A percentile compares a stretch with the other conserved stretches of the same genome.
phyloP scores from a whole-genome alignment of 2,329 filamentous ascomycete species.

The Aspergillus fumigatus region DNA sequence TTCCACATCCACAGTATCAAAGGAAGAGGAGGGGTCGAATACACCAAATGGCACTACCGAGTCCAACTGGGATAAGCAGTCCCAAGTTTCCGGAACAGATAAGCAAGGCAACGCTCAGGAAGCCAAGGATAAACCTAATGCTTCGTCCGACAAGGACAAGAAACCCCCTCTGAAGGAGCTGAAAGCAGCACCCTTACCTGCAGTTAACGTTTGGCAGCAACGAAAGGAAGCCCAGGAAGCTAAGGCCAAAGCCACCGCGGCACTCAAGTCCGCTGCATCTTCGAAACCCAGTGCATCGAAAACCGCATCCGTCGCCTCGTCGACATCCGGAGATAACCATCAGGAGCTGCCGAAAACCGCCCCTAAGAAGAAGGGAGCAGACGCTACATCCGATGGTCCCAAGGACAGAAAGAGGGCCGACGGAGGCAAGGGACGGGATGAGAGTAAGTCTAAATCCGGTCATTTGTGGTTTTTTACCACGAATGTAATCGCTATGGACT shows the following conservation, averaged over 20 bases:
- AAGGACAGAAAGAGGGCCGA: conserved; percentile 37
- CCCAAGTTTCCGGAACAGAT: conserved; percentile 61
- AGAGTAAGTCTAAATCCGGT: conserved; percentile 17
- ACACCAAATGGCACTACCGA: conserved; percentile 62
- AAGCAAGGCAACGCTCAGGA: conserved; percentile 39
- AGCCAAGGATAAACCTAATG: conserved; percentile 45
- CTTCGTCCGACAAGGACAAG: conserved; percentile 52
- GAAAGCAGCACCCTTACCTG: conserved; percentile 74
- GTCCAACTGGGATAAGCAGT: conserved; percentile 63
- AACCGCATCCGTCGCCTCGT: conserved; percentile 20
- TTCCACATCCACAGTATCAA: conserved; percentile 50
- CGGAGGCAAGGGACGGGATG: conserved; percentile 40
- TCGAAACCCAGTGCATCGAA: conserved; percentile 22
- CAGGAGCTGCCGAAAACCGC: conserved; percentile 37
- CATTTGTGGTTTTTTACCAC: not conserved
- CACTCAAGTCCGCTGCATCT: conserved; percentile 21
- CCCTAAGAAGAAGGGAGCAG: conserved; percentile 38
- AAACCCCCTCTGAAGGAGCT: conserved; percentile 59
- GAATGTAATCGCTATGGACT: not conserved
- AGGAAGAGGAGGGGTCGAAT: conserved; percentile 58
- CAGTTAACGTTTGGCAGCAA: conserved; percentile 84
- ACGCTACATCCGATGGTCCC: conserved; percentile 21
- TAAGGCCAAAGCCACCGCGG: conserved; percentile 41
- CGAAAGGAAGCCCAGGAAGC: conserved; percentile 63
- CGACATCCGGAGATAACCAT: conserved; percentile 33